Evolutionary conservation across 2,329 filamentous ascomycete genomes (phyloP).

Genomic region (Penicillium sp.): DNA sequence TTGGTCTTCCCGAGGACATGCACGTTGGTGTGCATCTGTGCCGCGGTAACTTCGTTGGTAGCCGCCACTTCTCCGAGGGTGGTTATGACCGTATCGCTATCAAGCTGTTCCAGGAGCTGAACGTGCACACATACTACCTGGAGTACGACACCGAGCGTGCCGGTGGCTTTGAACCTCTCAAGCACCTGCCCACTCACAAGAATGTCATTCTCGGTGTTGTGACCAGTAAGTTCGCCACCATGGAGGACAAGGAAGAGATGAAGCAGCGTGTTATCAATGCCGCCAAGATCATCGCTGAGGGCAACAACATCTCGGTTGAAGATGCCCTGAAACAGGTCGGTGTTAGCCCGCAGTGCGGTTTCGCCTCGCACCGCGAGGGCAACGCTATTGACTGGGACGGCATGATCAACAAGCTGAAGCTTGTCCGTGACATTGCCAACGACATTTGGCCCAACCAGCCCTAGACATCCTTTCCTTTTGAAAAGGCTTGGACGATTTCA

Average conservation of each 20-base stretch:
- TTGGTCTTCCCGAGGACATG: constrained; percentile 68
- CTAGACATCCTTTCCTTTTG: constrained; percentile 28
- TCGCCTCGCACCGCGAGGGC: constrained; percentile 74
- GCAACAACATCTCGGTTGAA: constrained; percentile 65
- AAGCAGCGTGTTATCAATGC: constrained; percentile 63
- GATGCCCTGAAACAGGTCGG: constrained; percentile 71
- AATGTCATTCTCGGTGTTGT: constrained; percentile 68
- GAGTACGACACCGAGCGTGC: constrained; percentile 70
- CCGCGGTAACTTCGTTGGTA: constrained; percentile 67
- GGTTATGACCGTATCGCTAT: constrained; percentile 69
- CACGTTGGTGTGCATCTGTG: constrained; percentile 79
- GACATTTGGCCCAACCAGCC: constrained; percentile 68
- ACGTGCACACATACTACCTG: constrained; percentile 70
- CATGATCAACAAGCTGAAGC: constrained; percentile 72
- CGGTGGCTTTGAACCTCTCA: constrained; percentile 69
- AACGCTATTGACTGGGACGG: constrained; percentile 71
- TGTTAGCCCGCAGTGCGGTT: constrained; percentile 74
- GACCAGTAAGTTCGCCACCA: constrained; percentile 64
- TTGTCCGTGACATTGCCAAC: constrained; percentile 73
- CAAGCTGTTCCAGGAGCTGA: constrained; percentile 66
- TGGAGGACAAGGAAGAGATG: constrained; percentile 68
- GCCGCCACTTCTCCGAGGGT: constrained; percentile 68
- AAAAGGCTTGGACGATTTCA: constrained; percentile 7
- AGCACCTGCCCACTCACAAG: constrained; percentile 63
- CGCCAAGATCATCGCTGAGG: constrained; percentile 71